These are phyloP conservation scores for Pulveroboletus sp. DNA, from an alignment of 768 basidiomycete genomes.

Conservation along the genomic window DNA sequence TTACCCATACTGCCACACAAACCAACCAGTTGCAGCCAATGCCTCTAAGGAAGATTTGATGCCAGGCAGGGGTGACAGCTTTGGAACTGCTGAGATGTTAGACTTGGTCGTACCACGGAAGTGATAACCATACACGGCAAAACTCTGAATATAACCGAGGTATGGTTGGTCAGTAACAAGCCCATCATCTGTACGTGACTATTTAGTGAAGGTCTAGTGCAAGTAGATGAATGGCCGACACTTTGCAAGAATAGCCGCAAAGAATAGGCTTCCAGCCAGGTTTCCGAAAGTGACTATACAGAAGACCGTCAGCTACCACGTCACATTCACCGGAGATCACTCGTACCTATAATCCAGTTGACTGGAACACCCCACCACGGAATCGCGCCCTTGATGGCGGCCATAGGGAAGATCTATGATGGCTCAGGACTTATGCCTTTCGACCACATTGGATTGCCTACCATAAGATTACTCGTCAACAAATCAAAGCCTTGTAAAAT, in stretches of 20 bases:
- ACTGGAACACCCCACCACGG: constrained; percentile 67
- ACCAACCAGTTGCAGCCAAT: constrained; percentile 79
- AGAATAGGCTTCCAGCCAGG: constrained; percentile 64
- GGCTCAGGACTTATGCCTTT: neutral
- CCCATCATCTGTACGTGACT: constrained; percentile 44
- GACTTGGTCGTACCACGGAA: neutral
- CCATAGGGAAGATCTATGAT: constrained; percentile 66
- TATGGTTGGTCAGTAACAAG: constrained; percentile 59
- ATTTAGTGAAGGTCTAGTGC: neutral
- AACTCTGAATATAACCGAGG: constrained; percentile 43
- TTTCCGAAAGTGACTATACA: constrained; percentile 64
- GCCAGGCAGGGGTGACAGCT: constrained; percentile 60
- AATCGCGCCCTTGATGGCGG: constrained; percentile 50
- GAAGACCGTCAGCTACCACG: constrained; percentile 1
- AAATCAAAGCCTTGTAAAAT: constrained; percentile 66
- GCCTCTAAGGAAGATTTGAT: constrained; percentile 68
- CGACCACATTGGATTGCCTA: constrained; percentile 19
- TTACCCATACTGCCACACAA: constrained; percentile 66
- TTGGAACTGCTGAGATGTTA: constrained; percentile 43
- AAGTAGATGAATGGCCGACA: constrained; percentile 37
- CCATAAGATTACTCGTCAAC: constrained; percentile 76
- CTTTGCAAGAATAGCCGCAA: constrained; percentile 59
- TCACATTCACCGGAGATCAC: neutral
- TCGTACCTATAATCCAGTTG: constrained; percentile 64
- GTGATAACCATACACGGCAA: constrained; percentile 50